Base-by-base conservation (phyloP, 140 eudicot genomes). In the Erigeron philadelphicus region DNA sequence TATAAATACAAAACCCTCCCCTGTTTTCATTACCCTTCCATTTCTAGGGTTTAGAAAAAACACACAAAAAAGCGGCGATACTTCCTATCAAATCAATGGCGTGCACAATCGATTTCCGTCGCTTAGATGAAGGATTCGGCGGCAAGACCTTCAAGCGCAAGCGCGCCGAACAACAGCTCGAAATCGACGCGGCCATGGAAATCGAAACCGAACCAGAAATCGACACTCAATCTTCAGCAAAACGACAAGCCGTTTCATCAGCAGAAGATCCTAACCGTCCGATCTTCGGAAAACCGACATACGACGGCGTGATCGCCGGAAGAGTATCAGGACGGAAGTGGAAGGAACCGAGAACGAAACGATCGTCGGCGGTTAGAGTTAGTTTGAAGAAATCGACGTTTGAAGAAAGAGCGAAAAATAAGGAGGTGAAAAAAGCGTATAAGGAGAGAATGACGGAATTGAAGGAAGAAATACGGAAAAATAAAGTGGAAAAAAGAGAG, bases 141-240 rank as follows among this genome's bases (percentile, higher is more conserved):
- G 98, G 98, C 59, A 92, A 92, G 65, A 92, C 98, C 67, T 80
- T 71, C 83, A 93, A 93, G 68, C 81, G 98, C 12, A 93, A 93
- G 88, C 71, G 96, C 78, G 66, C 86, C 46, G 96, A 86, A 25
- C 68, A 79, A 8, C 77, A 78, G 72, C 60, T 43, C 41, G 76
- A 81, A 23, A 81, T 66, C 25, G 74, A 81, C 13, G 76, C 57
- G 4, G 50, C 82, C 17, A 87, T 82, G 95, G 96, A 86, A 3
- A 54, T 86, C 9, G 48, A 61, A 10, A 6, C 5, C 79, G 92
- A 83, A 74, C 31, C 67, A 75, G 91, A 86, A 72, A 44, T 70
- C 82, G 62, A 61, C 15, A 12, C 41, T 73, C 79, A 73, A 52
- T 9, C 63, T 1, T 75, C 90, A 1, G 67, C 89, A 21, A 89